Conservation (phyloP, 257 asterid species). For the Jasminum sambac region DNA sequence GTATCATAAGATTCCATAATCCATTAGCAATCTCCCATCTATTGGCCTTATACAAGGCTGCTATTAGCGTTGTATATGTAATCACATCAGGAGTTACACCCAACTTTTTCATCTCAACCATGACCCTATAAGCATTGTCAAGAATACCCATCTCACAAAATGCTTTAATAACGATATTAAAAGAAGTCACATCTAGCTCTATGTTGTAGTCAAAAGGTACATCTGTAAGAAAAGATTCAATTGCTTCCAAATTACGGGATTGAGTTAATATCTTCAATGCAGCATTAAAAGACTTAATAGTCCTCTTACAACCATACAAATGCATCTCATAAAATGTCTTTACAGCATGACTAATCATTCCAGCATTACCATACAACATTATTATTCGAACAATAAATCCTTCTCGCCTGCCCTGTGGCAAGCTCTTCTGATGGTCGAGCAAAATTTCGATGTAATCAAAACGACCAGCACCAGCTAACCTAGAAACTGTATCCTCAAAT, state of each 20-base stretch:
- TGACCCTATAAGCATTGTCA: conserved; percentile 57
- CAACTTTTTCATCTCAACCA: conserved; percentile 58
- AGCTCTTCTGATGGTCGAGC: conserved; percentile 80
- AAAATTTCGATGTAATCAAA: conserved; percentile 70
- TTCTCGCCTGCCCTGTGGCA: conserved; percentile 89
- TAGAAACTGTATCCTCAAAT: conserved; percentile 69
- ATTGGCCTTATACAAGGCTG: conserved; percentile 60
- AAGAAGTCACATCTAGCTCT: conserved; percentile 50
- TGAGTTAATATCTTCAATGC: conserved; percentile 62
- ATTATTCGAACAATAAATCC: conserved; percentile 75
- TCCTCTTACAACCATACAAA: conserved; percentile 64
- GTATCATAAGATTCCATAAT: conserved; percentile 75
- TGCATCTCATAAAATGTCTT: conserved; percentile 72
- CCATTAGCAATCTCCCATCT: conserved; percentile 63
- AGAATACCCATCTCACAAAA: conserved; percentile 59
- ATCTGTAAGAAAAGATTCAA: conserved; percentile 54
- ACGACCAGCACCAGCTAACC: conserved; percentile 75
- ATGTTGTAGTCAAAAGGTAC: conserved; percentile 46
- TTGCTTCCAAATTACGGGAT: conserved; percentile 54
- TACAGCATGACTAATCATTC: conserved; percentile 65
- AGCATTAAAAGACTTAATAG: conserved; percentile 82
- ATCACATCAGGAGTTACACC: conserved; percentile 71
- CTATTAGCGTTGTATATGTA: conserved; percentile 72
- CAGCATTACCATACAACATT: conserved; percentile 73
- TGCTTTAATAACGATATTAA: conserved; percentile 65